Percentiles rank a stretch among this genome's conserved stretches.
Evolutionary conservation across 176 grass and related monocot species (phyloP).

Genomic region (Saccharum spontaneum): DNA sequence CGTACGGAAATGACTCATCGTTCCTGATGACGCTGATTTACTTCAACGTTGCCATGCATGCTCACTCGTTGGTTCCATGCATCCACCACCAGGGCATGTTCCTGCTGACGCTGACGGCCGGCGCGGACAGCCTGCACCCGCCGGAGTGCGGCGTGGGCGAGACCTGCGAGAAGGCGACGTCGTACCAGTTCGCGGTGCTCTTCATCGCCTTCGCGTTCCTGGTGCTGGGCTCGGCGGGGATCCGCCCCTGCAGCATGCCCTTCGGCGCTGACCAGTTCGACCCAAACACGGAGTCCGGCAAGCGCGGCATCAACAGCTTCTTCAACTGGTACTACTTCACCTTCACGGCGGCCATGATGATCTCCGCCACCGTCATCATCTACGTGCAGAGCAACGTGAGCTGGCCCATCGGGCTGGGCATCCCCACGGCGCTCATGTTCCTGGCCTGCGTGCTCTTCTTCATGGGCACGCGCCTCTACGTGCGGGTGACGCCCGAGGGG

Average conservation of each 20-base stretch:
- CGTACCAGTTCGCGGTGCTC: slow-evolving; percentile 65
- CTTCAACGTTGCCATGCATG: background rate
- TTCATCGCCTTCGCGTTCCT: slow-evolving; percentile 73
- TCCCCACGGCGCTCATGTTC: slow-evolving; percentile 87
- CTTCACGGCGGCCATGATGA: slow-evolving; percentile 79
- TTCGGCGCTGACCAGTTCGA: slow-evolving; percentile 96
- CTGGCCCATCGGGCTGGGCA: slow-evolving; percentile 76
- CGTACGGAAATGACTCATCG: no score
- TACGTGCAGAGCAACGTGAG: slow-evolving; percentile 96
- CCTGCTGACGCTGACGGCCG: slow-evolving; percentile 71
- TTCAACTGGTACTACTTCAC: slow-evolving; percentile 99
- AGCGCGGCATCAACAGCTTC: slow-evolving; percentile 98
- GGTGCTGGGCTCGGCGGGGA: slow-evolving; percentile 67
- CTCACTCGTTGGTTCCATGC: background rate
- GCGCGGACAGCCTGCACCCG: slow-evolving; percentile 61
- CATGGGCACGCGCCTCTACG: slow-evolving; percentile 74
- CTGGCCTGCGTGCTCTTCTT: slow-evolving; percentile 85
- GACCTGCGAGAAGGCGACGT: slow-evolving; percentile 47
- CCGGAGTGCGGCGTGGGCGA: slow-evolving; percentile 35
- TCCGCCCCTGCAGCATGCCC: slow-evolving; percentile 90
- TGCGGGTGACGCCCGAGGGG: slow-evolving; percentile 64
- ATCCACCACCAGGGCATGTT: slow-evolving; percentile 66
- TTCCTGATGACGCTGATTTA: no score
- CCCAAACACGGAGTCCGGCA: slow-evolving; percentile 72
- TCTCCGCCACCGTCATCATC: slow-evolving; percentile 94